Evolutionary conservation across 257 asterid species (phyloP), one percentile per base, ranked within the genome.

Genomic region (Solanum arcanum): DNA sequence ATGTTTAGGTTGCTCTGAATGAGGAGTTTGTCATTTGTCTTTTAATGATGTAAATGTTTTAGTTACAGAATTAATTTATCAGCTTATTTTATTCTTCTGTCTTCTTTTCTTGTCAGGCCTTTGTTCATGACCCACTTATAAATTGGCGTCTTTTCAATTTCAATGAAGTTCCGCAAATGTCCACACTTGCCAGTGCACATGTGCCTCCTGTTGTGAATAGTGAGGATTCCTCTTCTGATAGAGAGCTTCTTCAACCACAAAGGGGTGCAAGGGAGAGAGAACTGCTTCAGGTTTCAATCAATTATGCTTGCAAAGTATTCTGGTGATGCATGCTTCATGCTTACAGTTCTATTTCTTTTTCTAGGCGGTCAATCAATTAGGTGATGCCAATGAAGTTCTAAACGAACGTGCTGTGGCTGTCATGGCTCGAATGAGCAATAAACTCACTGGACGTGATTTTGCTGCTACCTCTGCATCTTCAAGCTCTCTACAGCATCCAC

Each of bases 71-170:
- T 49, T 27, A 49, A 49, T 3, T 47, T 49, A 29, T 80, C 44
- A 80, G 29, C 69, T 29, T 49, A 49, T 80, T 80, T 52, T 21
- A 16, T 27, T 80, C 68, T 27, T 47, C 18, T 16, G 42, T 70
- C 41, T 78, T 69, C 25, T 47, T 64, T 27, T 39, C 75, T 73
- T 83, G 91, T 69, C 96, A 97, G 99, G 99, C 99, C 31, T 97
- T 97, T 92, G 99, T 97, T 92, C 99, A 97, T 25, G 99, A 97
- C 87, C 99, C 99, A 86, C 93, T 97, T 35, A 97, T 97, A 90
- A 97, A 97, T 84, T 97, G 99, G 99, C 99, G 99, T 87, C 96
- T 97, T 42, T 97, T 97, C 93, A 97, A 97, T 94, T 96, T 97
- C 89, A 97, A 97, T 59, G 99, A 97, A 93, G 98, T 94, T 86